Evolutionary conservation across 139 green algal genomes (phyloP), one percentile per base, ranked within the genome.

Genomic region (Auxenochlorella protothecoides): DNA sequence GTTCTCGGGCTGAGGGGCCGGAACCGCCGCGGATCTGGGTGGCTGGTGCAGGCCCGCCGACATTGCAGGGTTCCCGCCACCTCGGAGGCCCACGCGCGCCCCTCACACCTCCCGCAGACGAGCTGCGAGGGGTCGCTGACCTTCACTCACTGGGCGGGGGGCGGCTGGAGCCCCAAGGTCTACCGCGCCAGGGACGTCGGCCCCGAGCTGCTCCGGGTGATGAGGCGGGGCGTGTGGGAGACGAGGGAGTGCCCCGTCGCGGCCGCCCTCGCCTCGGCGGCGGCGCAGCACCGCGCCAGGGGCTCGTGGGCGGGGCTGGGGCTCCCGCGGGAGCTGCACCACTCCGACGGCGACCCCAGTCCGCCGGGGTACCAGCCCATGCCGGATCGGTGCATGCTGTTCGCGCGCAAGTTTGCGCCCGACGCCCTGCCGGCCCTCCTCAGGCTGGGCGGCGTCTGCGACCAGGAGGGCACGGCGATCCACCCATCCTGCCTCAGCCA

Each of bases 391-490:
- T 76, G 72, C 65, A 64, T 55, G 11, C 51, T 76, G 13, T 61
- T 76, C 12, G 72, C 64, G 0, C 72, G 72, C 57, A 76, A 76
- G 65, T 76, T 76, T 60, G 57, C 51, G 12, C 72, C 64, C n/a
- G 72, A 76, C 8, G 10, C 65, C 2, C 65, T 14, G 51, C 53
- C 63, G 60, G 70, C 57, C 9, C 57, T 62, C 9, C 9, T 62
- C 11, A 62, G 11, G 11, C 9, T 62, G 57, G 57, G 57, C 9
- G 11, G 57, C 9, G 57, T 15, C 57, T 62, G 57, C 57, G 11
- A 44, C 27, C 27, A 15, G 57, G 57, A 11, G 9, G 57, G 57
- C 57, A 15, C 57, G 9, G 57, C 57, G 9, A 62, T 62, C 9
- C 9, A 62, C 57, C 9, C 57, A 62, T 9, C 57, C 9, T 62